phyloP scores from a whole-genome alignment of 352 stramenopile species.

The Phytophthora meadii region DNA sequence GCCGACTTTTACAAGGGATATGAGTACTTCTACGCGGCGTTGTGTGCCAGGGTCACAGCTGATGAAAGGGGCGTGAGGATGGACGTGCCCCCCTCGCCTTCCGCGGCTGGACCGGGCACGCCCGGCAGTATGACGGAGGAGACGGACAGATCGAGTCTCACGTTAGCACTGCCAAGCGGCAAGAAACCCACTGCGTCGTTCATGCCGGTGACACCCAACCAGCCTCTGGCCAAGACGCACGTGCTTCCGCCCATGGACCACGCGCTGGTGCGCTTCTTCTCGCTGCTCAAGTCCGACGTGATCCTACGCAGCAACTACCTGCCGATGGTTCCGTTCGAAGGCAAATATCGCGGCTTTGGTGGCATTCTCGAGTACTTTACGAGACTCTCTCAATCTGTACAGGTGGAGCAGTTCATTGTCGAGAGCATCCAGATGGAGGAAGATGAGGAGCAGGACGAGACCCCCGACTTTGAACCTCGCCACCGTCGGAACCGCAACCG shows the following conservation, averaged over 20 bases:
- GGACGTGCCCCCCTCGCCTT: slow-evolving; percentile 17
- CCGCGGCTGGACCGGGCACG: slow-evolving; percentile 6
- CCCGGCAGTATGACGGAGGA: slow-evolving; percentile 23
- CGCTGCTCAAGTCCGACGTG: slow-evolving; percentile 77
- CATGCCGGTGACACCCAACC: slow-evolving; percentile 55
- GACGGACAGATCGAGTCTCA: slow-evolving; percentile 37
- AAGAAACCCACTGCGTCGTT: slow-evolving; percentile 62
- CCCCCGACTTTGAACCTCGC: slow-evolving; percentile 26
- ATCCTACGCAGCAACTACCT: slow-evolving; percentile 88
- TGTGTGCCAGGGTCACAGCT: slow-evolving; percentile 61
- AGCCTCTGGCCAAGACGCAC: slow-evolving; percentile 59
- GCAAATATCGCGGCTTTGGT: slow-evolving; percentile 79
- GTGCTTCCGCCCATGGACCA: slow-evolving; percentile 63
- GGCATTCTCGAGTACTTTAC: slow-evolving; percentile 85
- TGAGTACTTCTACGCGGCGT: slow-evolving; percentile 71
- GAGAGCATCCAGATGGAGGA: slow-evolving; percentile 75
- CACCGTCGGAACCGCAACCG: slow-evolving; percentile 43
- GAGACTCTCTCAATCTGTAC: slow-evolving; percentile 68
- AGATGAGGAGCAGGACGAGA: slow-evolving; percentile 35
- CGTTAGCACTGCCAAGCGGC: slow-evolving; percentile 24
- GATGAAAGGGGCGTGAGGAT: slow-evolving; percentile 36
- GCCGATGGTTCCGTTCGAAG: slow-evolving; percentile 90
- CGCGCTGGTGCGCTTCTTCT: slow-evolving; percentile 77
- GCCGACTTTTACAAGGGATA: slow-evolving; percentile 82
- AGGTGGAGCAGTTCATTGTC: slow-evolving; percentile 80